Base-by-base conservation (phyloP, 208 protist species). In the Leptomonas seymouri region DNA sequence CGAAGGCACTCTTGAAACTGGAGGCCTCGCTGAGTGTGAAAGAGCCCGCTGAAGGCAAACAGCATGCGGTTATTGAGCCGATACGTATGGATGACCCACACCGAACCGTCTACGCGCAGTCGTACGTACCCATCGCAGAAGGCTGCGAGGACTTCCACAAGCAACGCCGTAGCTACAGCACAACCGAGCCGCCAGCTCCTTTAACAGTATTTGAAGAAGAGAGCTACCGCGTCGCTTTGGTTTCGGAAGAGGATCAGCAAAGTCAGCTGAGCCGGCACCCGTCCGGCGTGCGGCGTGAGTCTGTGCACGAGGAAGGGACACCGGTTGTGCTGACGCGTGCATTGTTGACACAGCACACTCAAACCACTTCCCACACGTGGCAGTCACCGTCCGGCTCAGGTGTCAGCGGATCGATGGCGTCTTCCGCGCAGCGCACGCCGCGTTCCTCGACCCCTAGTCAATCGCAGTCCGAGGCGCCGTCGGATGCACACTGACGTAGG, bases 261-360 rank as follows among this genome's bases (percentile, higher is more conserved):
- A 5, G 25, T 16, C 42, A 53, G 3, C 39, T 23, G 64, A 0
- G 2, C 12, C 63, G 25, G 0, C 31, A 12, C 34, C 34, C 48
- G 1, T 18, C 41, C 9, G 4, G 0, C 12, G 34, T 36, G 46
- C 20, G 27, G 20, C 59, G 44, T 2, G 60, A 53, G n/a, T 23
- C 56, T 9, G 1, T 14, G 21, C 58, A 46, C 16, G 51, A 53
- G 16, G 15, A 11, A 3, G 62, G 9, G 12, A 16, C 25, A 2
- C 63, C 51, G 8, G 63, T 56, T 12, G 49, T 71, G 42, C 55
- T 80, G 34, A 80, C 75, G 30, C 68, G 68, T 1, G 75, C 66
- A 46, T 42, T 80, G 36, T 57, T 80, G 23, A 74, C 54, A 63
- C 75, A 75, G 56, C 75, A 68, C 51, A 75, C 67, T 1, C 68